Evolutionary conservation across 2,329 filamentous ascomycete species (phyloP), one percentile per base, ranked within the genome.

Genomic region (Penicillium sp.): DNA sequence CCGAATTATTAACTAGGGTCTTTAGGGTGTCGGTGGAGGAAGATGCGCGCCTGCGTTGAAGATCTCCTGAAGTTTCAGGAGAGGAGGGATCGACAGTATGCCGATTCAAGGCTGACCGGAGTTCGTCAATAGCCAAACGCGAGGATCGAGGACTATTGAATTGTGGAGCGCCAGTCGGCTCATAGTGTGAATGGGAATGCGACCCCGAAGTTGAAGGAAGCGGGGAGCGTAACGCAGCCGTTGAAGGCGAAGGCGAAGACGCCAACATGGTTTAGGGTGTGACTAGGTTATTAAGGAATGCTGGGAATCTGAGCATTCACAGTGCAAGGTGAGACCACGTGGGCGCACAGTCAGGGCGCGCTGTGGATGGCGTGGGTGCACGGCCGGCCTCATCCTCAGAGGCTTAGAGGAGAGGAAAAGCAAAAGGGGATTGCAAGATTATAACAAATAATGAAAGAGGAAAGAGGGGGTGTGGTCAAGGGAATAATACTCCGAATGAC

Each of bases 221-320:
- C 55, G 64, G 64, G 49, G 62, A 68, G 61, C 73, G 74, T 61
- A 77, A 66, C 51, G 73, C 70, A 58, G 71, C 68, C 59, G 74
- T 72, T 25, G 71, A 70, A 27, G 75, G 73, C 55, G 75, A 77
- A 42, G 76, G 73, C 58, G 75, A 77, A 29, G 76, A 77, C 59
- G 73, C 69, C 66, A 77, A 71, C 73, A 77, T 76, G 54, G 53
- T 56, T 62, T 21, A 21, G 31, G 27, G 41, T 12, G 49, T 44
- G 27, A 53, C 43, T 47, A 36, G 25, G 39, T 47, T 53, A 35
- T 44, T 44, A 36, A 56, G 47, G 65, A 67, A 67, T 67, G 64
- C 51, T 64, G 56, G 15, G 42, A 55, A 47, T 52, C 54, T 48
- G 59, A 63, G 58, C 64, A 62, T 49, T 66, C 58, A 61, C 63